phyloP scores from a whole-genome alignment of 768 basidiomycete genomes.

The Collybia sordida region DNA sequence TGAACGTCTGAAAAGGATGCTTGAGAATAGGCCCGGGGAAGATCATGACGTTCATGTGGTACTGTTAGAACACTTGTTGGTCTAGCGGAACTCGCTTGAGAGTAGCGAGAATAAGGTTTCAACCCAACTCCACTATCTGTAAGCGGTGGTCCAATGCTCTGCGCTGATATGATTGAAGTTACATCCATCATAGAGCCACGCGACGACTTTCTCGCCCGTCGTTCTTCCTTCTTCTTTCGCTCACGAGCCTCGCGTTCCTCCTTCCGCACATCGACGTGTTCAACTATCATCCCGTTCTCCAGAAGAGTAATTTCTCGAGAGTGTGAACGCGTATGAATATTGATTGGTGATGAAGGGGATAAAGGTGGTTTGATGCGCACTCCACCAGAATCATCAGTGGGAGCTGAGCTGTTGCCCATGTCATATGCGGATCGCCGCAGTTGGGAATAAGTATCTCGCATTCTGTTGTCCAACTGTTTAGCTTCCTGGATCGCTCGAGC shows the following conservation, averaged over 20 bases:
- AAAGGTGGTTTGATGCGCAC: constrained; percentile 71
- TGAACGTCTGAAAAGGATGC: constrained; percentile 81
- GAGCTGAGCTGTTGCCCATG: constrained; percentile 43
- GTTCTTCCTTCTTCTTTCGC: constrained; percentile 68
- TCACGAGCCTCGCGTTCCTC: constrained; percentile 78
- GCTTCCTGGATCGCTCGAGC: constrained; percentile 79
- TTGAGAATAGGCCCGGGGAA: constrained; percentile 72
- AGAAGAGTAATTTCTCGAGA: constrained; percentile 78
- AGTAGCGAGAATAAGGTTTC: constrained; percentile 63
- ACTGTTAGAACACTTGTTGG: constrained; percentile 63
- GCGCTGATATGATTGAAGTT: constrained; percentile 68
- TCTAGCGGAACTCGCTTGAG: constrained; percentile 47
- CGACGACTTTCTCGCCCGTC: constrained; percentile 72
- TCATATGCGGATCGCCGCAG: constrained; percentile 80
- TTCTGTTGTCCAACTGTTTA: constrained; percentile 67
- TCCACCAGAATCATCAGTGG: constrained; percentile 58
- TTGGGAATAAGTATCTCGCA: constrained; percentile 81
- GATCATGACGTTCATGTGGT: constrained; percentile 57
- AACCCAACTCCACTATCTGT: constrained; percentile 59
- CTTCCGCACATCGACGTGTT: constrained; percentile 79
- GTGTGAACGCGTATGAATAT: constrained; percentile 45
- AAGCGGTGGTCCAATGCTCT: constrained; percentile 48
- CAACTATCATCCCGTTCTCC: constrained; percentile 88
- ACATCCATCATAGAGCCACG: constrained; percentile 71
- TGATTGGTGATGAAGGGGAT: constrained; percentile 38